Evolutionary conservation across 108 stramenopile genomes (phyloP), one percentile per base, ranked within the genome.

Genomic region (Mediolabrus comicus): DNA sequence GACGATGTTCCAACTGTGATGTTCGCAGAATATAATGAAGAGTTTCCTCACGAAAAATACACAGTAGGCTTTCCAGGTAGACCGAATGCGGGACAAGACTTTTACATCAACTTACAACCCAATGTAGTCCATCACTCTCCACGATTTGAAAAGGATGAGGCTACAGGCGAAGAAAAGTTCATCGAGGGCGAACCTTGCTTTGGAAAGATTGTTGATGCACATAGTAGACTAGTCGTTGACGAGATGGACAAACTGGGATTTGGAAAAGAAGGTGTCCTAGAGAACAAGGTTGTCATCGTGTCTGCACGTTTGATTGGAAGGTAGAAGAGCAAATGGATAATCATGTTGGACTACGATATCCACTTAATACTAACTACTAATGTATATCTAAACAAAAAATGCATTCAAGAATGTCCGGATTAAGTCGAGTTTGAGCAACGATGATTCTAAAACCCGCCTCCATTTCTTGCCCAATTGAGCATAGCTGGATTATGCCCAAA

Each of bases 141-240:
- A 0, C 10, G 61, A 28, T 49, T 60, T 17, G 34, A 24, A 14
- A 12, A 33, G 19, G 71, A 63, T 36, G 54, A 30, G 22, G 9
- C 4, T 49, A 89, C 86, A 2, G 84, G 81, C 33, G 89, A 93
- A 68, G 66, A 36, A 30, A 80, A 86, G 36, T 86, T 92, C 46
- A 74, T 86, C 12, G 95, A 97, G 75, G 93, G 93, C 17, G 96
- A 97, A 78, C 87, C 92, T 4, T 94, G 93, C 79, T 97, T 97
- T 84, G 96, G 79, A 1, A 80, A 64, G 46, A 77, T 90, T 7
- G 38, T 83, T 22, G 71, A 75, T 28, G 85, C 16, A 29, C 35
- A 27, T 19, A 55, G 87, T 24, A 41, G 49, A 17, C 58, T 81
- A 14, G 76, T 84, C 12, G 54, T 92, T 11, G 72, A 83, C 30